Evolutionary conservation across 805 yeast species (phyloP).

Genomic region (Kodamaea hsintzibuensis): DNA sequence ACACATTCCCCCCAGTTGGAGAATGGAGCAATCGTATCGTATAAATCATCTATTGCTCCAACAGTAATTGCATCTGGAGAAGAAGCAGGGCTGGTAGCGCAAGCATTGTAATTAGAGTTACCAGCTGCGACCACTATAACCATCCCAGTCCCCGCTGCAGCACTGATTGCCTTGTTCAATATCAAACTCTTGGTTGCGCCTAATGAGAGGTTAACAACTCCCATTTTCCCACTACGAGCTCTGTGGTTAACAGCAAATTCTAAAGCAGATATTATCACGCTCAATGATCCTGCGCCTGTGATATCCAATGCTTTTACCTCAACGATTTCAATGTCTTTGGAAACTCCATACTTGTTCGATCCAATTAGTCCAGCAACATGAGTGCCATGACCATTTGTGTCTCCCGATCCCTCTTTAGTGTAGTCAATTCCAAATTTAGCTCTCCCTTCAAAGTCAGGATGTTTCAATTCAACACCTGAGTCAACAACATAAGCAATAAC

Average conservation of each 20-base stretch:
- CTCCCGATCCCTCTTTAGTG: slow-evolving; percentile 63
- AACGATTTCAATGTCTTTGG: slow-evolving; percentile 59
- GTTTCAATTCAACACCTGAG: slow-evolving; percentile 70
- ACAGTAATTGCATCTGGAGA: slow-evolving; percentile 72
- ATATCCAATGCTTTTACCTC: slow-evolving; percentile 75
- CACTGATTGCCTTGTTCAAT: slow-evolving; percentile 72
- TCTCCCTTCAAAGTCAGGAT: slow-evolving; percentile 66
- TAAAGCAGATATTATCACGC: slow-evolving; percentile 64
- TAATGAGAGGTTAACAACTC: slow-evolving; percentile 78
- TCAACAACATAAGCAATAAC: slow-evolving; percentile 80
- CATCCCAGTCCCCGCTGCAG: slow-evolving; percentile 72
- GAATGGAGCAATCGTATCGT: slow-evolving; percentile 70
- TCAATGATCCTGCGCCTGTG: slow-evolving; percentile 69
- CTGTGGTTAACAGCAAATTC: slow-evolving; percentile 69
- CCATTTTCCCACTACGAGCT: slow-evolving; percentile 29
- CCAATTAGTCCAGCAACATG: slow-evolving; percentile 92
- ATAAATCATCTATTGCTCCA: slow-evolving; percentile 82
- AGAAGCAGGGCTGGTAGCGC: slow-evolving; percentile 84
- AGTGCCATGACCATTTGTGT: slow-evolving; percentile 86
- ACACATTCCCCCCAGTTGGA: slow-evolving; percentile 96
- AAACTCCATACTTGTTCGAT: slow-evolving; percentile 77
- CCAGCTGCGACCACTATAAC: slow-evolving; percentile 86
- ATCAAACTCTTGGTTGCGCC: slow-evolving; percentile 72
- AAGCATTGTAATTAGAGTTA: slow-evolving; percentile 74
- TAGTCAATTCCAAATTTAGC: slow-evolving; percentile 61